Base-by-base conservation (phyloP, 345 rosid genomes). In the Gossypium stocksii region DNA sequence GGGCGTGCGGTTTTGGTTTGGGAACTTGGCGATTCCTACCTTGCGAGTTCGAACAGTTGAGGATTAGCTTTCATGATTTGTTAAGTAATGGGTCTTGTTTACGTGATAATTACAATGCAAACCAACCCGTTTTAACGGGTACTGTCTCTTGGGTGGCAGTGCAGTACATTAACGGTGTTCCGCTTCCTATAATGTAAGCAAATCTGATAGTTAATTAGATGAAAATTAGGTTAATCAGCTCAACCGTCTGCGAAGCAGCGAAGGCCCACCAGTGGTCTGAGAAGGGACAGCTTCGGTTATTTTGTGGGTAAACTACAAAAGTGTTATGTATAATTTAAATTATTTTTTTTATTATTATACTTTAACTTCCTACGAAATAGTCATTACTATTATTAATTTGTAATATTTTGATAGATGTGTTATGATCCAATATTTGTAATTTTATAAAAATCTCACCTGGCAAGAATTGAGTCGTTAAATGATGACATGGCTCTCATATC, bases 1-100 rank as follows among this genome's bases (percentile, higher is more conserved):
- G 7, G 41, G 41, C 41, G 41, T 34, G 41, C 9, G n/a, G 19
- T 41, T 46, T 56, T 45, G 83, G 87, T 74, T 87, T 75, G 86
- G 80, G 22, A 75, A 74, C 73, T 85, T 82, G 84, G 81, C 87
- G 90, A 83, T 75, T 58, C 5, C 52, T 67, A 61, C 87, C 76
- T 83, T 22, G 87, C 8, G 11, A 0, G 82, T 22, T 53, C n/a
- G 53, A 53, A 19, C 53, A 7, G 63, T 38, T 58, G 25, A 58
- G 34, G 29, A 58, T 29, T 10, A 61, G 59, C 15, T 20, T 38
- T 71, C 38, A 15, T 5, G 19, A n/a, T 46, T 8, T 58, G 20
- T 10, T 67, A 29, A 23, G 10, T 2, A 16, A 66, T 56, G 19
- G 72, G 75, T 63, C 73, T 53, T 59, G 2, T 12, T 48, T 71